Evolutionary conservation across 176 grass and related monocot genomes (phyloP).

Genomic region (Raddia guianensis): DNA sequence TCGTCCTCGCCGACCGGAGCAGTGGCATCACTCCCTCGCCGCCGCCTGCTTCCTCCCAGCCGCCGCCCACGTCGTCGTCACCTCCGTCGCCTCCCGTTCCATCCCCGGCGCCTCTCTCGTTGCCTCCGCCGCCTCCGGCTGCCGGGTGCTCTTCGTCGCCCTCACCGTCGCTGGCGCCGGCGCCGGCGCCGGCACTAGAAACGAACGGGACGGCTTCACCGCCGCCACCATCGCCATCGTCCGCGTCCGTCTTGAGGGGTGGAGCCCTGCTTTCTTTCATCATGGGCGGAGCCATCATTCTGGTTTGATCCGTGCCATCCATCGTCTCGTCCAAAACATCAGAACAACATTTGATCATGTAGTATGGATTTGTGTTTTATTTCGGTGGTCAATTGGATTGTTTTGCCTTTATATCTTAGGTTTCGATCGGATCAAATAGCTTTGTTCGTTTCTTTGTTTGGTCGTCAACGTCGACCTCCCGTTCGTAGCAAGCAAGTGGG

Average conservation of each 20-base stretch:
- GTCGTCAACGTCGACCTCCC: not conserved
- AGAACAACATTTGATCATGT: not conserved
- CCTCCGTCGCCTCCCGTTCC: conserved; percentile 25
- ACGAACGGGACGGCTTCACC: not conserved
- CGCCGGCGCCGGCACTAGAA: not conserved
- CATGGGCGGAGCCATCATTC: not conserved
- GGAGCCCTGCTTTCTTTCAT: conserved; percentile 20
- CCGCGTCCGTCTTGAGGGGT: conserved; percentile 3
- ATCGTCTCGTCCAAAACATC: not conserved
- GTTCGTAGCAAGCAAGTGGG: no score
- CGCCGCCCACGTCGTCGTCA: conserved; percentile 2
- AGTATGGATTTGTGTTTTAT: not conserved
- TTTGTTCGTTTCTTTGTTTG: not conserved
- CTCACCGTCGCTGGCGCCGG: no score
- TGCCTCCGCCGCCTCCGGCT: not conserved
- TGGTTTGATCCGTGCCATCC: conserved; percentile 11
- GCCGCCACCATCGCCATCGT: conserved; percentile 17
- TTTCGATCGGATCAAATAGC: conserved; percentile 6
- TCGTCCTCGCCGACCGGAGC: conserved; percentile 54
- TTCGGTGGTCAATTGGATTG: not conserved
- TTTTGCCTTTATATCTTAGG: not conserved
- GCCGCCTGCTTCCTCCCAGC: not conserved
- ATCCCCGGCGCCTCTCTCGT: not conserved
- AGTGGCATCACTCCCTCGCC: not conserved
- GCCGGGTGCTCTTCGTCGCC: not conserved